phyloP scores from a whole-genome alignment of 208 protist genomes.

The Leishmania martiniquensis region DNA sequence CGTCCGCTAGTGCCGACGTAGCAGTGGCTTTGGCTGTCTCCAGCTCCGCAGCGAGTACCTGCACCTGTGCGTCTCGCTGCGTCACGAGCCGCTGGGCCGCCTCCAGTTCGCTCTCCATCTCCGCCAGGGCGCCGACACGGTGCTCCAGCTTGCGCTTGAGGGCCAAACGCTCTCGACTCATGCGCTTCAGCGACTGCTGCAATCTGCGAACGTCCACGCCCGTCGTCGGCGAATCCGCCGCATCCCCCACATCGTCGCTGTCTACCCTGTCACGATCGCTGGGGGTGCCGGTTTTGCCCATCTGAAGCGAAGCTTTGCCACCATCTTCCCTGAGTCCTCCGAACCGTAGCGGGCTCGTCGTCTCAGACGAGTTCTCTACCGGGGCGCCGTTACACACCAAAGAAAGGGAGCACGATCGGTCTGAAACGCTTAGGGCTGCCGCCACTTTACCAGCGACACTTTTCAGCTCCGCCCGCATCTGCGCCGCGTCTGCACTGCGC shows the following conservation, averaged over 20 bases:
- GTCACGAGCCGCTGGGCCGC: conserved; percentile 10
- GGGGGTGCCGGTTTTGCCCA: background rate
- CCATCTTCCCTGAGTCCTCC: background rate
- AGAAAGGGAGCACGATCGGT: background rate
- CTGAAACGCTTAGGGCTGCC: conserved; percentile 6
- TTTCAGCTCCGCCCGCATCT: conserved; percentile 6
- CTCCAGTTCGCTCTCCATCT: conserved; percentile 13
- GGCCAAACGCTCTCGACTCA: conserved; percentile 21
- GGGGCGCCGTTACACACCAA: background rate
- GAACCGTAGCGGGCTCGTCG: background rate
- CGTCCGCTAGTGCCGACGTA: background rate
- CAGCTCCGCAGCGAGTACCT: conserved; percentile 11
- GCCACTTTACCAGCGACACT: background rate
- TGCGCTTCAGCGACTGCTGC: conserved; percentile 30
- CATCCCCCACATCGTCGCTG: background rate
- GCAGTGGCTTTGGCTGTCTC: background rate
- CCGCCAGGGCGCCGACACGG: conserved; percentile 9
- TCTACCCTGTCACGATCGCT: background rate
- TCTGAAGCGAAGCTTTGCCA: background rate
- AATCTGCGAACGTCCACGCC: conserved; percentile 7
- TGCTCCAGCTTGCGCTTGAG: conserved; percentile 28
- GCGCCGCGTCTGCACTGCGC: conserved; percentile 4
- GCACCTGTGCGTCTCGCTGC: conserved; percentile 14
- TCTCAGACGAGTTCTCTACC: background rate
- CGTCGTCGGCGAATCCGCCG: background rate